Base-by-base conservation (phyloP, 805 yeast genomes). In the Sugiyamaella valdiviana region DNA sequence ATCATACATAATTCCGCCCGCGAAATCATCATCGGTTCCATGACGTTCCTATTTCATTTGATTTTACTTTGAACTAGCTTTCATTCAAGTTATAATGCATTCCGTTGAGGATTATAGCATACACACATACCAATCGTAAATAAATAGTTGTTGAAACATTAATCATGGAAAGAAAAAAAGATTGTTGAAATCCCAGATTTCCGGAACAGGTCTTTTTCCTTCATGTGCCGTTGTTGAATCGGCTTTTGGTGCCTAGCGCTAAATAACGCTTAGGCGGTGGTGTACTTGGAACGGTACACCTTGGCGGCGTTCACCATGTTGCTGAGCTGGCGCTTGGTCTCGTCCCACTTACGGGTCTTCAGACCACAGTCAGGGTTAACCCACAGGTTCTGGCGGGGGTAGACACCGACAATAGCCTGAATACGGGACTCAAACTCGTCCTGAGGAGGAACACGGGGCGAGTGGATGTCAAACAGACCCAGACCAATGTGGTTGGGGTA, bases 301-400 rank as follows among this genome's bases (percentile, higher is more conserved):
- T 93, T 91, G 68, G 98, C 98, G 68, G 99, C 98, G 62, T 85
- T 93, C 71, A 93, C 98, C 99, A 93, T 93, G 78, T 93, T 86
- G 73, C 95, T 86, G 75, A 93, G 83, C 66, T 95, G 88, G 68
- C 83, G 89, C 70, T 76, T 88, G 65, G 91, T 87, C 82, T 93
- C 99, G 64, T 85, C 88, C 99, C 99, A 93, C 64, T 95, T 96
- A 84, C 99, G 90, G 73, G 99, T 93, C 86, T 93, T 93, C 74
- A 93, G 83, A 82, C 99, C 99, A 83, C 99, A 93, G 79, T 93
- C 99, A 68, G 99, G 99, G 95, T 93, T 93, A 70, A 93, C 95
- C 99, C 99, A 93, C 82, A 93, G 86, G 75, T 90, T 91, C 73
- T 86, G 87, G 69, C 93, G 95, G 71, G 97, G 97, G 80, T 91